Evolutionary conservation across 768 basidiomycete genomes (phyloP), one percentile per base, ranked within the genome.

Genomic region (Phanerochaete sordida): DNA sequence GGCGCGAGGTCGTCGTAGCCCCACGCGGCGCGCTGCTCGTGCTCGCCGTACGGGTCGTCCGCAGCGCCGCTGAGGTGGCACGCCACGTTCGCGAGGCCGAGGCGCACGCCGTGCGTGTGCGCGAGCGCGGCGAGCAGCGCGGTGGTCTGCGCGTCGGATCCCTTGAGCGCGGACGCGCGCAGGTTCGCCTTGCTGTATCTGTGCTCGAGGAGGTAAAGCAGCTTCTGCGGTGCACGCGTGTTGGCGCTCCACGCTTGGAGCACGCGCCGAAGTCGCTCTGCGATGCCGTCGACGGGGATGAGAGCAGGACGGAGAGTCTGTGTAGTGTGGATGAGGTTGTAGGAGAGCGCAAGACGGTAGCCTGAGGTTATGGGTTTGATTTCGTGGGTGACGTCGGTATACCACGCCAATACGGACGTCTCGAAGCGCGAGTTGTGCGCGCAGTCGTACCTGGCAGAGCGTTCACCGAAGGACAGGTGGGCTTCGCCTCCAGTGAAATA

Each of bases 351-450:
- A 0, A 84, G 74, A 0, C 79, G 77, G 57, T 80, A 81, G 2
- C 83, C 82, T 16, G 76, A 74, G 0, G 76, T 79, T 43, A 83
- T 70, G 7, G 78, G 76, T 59, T 79, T 79, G 61, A 83, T 75
- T 70, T 80, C 79, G 65, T 81, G 80, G 45, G 68, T 69, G 55
- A 82, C 81, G 55, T 82, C 82, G 24, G 79, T 81, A 62, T 83
- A 81, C 81, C 82, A 84, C 1, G 81, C 74, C 4, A 82, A 68
- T 12, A 79, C 66, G 0, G 77, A 68, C 0, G 77, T 79, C 3
- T 66, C 65, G 4, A 68, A 48, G 1, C 68, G 52, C n/a, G 78
- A 77, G 15, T 63, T 59, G 0, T 61, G 19, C 3, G 76, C 66
- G 6, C 74, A 65, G 64, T 81, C 76, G 61, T 81, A 71, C 9